Conservation (phyloP, 2,329 filamentous ascomycete genomes). For the Paecilomyces dactylethromorphus region DNA sequence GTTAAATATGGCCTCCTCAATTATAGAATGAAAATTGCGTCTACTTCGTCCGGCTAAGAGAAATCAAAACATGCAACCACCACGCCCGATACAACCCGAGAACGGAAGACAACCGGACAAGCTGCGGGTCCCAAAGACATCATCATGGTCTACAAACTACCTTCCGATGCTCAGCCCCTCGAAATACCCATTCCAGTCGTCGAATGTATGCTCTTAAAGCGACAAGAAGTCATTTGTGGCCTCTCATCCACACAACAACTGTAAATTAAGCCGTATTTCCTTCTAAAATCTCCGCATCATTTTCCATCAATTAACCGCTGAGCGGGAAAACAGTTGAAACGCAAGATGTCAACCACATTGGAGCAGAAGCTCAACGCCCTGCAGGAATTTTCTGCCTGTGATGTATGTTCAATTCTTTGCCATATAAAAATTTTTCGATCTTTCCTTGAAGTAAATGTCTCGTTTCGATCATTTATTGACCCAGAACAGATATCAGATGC, state of each 20-base stretch:
- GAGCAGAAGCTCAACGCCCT: slow-evolving; percentile 28
- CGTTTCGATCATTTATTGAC: not conserved
- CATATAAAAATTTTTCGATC: not conserved
- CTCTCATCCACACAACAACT: not conserved
- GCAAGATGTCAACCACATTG: slow-evolving; percentile 24
- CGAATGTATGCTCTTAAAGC: not conserved
- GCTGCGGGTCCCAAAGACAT: not conserved
- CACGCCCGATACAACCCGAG: not conserved
- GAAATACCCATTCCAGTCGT: not conserved
- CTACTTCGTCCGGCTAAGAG: not conserved
- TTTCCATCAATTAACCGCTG: not conserved
- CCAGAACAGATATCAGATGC: slow-evolving; percentile 62
- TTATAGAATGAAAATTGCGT: too few relatives aligned
- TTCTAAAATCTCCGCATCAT: not conserved
- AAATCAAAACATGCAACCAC: not conserved
- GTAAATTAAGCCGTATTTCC: not conserved
- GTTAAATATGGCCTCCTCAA: too few relatives aligned
- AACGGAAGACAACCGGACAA: not conserved
- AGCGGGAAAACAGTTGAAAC: slow-evolving; percentile 1
- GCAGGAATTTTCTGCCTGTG: slow-evolving; percentile 35
- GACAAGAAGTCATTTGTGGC: not conserved
- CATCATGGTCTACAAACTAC: not conserved
- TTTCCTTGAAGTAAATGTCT: not conserved
- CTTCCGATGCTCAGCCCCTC: not conserved
- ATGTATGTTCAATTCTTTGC: slow-evolving; percentile 23